Conservation (phyloP, 2,329 filamentous ascomycete genomes). For the Mollisiaceae sp. region DNA sequence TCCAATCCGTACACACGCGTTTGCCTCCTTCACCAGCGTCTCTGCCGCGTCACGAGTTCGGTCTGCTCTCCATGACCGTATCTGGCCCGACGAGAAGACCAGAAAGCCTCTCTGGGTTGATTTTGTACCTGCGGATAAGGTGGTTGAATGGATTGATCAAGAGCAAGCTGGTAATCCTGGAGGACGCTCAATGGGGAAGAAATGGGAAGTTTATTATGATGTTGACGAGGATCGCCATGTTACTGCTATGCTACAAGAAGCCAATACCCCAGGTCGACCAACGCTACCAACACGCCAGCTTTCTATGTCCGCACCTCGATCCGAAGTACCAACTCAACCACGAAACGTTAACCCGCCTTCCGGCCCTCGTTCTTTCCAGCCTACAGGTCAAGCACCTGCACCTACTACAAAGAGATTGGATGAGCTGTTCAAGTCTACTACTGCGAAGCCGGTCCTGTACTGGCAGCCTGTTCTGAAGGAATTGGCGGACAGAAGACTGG, state of each 20-base stretch:
- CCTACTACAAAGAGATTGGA: conserved; percentile 48
- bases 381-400: conserved; percentile 12
- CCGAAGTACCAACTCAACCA: conserved; percentile 42
- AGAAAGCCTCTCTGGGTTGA: conserved; percentile 87
- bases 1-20: conserved; percentile 84
- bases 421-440: conserved; percentile 63
- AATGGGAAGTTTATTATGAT: conserved; percentile 79
- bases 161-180: conserved; percentile 60
- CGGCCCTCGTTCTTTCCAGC: conserved; percentile 35
- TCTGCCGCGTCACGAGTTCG: conserved; percentile 79
- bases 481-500: conserved; percentile 67
- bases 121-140: conserved; percentile 79
- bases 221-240: conserved; percentile 59
- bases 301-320: conserved; percentile 38
- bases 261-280: conserved; percentile 35
- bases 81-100: conserved; percentile 88
- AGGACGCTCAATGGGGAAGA: conserved; percentile 48
- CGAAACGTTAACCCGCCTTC: conserved; percentile 40
- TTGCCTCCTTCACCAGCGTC: conserved; percentile 72
- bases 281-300: conserved; percentile 31
- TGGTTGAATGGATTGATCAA: conserved; percentile 73
- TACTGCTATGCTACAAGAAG: conserved; percentile 61
- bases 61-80: conserved; percentile 72
- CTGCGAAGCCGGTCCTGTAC: conserved; percentile 67
- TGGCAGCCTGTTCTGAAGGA: conserved; percentile 67